Percentiles rank a stretch among this genome's conserved stretches.
Evolutionary conservation across 495 filamentous ascomycete genomes (phyloP).

Genomic region (Pseudomonodictys pantanalensis): DNA sequence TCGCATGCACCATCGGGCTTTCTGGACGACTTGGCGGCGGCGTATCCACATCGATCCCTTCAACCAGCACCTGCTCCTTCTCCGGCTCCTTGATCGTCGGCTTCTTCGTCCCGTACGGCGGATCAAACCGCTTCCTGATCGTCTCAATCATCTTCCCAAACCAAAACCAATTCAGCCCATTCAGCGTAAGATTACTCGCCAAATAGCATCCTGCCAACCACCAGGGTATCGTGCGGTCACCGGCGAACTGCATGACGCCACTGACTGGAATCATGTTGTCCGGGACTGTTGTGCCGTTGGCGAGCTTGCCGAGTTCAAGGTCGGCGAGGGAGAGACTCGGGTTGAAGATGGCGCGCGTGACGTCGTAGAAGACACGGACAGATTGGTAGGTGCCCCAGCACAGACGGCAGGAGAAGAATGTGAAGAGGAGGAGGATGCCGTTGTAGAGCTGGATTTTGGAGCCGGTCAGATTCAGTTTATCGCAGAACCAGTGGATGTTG

Average conservation of each 20-base stretch:
- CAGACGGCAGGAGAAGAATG: constrained; percentile 86
- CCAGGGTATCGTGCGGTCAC: constrained; percentile 57
- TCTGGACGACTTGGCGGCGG: neutral
- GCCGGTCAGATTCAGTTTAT: constrained; percentile 94
- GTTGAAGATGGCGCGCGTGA: constrained; percentile 57
- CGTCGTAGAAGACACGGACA: constrained; percentile 70
- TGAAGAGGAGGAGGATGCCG: constrained; percentile 65
- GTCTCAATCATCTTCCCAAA: constrained; percentile 96
- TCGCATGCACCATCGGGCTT: neutral
- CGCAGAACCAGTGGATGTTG: constrained; percentile 94
- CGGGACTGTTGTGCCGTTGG: constrained; percentile 10
- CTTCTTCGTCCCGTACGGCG: constrained; percentile 46
- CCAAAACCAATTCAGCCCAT: constrained; percentile 91
- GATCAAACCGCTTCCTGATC: constrained; percentile 82
- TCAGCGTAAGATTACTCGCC: constrained; percentile 72
- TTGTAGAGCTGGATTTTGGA: constrained; percentile 80
- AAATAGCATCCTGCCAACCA: constrained; percentile 82
- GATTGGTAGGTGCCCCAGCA: constrained; percentile 89
- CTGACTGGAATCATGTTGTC: constrained; percentile 3
- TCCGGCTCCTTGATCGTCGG: constrained; percentile 5
- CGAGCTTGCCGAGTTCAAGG: constrained; percentile 2
- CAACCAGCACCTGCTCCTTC: constrained; percentile 30
- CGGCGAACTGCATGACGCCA: constrained; percentile 54
- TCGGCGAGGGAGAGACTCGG: constrained; percentile 5
- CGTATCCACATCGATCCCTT: constrained; percentile 30